Percentiles rank a stretch among this genome's conserved stretches.
These are phyloP conservation scores for Dryadomyces quercus-mongolicae DNA, from an alignment of 2,329 filamentous ascomycete genomes.

Conservation along the genomic window DNA sequence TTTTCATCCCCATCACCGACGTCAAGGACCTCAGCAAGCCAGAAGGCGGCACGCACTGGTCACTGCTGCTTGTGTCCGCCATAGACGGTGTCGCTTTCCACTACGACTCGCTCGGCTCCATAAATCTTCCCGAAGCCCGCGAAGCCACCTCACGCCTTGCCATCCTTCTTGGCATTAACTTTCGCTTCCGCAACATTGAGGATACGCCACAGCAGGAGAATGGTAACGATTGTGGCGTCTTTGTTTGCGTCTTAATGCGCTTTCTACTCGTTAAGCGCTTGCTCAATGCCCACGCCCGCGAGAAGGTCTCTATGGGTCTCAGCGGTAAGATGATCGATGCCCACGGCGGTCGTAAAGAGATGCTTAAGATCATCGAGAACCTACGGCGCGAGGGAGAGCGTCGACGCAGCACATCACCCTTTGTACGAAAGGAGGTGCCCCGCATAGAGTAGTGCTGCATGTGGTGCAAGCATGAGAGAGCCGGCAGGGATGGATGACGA, in stretches of 20 bases:
- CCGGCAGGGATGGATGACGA: neutral
- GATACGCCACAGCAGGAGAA: slow-evolving; percentile 90
- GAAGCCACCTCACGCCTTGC: slow-evolving; percentile 58
- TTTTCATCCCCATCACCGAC: slow-evolving; percentile 95
- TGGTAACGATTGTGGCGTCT: slow-evolving; percentile 86
- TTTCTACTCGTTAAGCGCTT: slow-evolving; percentile 80
- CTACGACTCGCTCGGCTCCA: slow-evolving; percentile 75
- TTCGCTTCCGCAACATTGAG: slow-evolving; percentile 69
- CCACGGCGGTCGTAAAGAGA: slow-evolving; percentile 70
- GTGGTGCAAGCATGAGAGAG: neutral
- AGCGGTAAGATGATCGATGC: slow-evolving; percentile 75
- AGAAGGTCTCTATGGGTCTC: slow-evolving; percentile 94
- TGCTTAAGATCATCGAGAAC: slow-evolving; percentile 77
- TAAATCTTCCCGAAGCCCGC: slow-evolving; percentile 64
- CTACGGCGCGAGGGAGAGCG: slow-evolving; percentile 80
- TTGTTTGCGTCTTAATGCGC: slow-evolving; percentile 90
- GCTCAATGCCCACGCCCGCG: slow-evolving; percentile 62
- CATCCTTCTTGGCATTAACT: slow-evolving; percentile 49
- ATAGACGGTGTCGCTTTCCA: slow-evolving; percentile 90
- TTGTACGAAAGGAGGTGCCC: slow-evolving; percentile 22
- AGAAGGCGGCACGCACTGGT: slow-evolving; percentile 95
- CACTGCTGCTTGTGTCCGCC: slow-evolving; percentile 74
- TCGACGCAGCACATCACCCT: slow-evolving; percentile 36
- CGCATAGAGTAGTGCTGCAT: slow-evolving; percentile 27
- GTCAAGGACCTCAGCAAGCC: slow-evolving; percentile 60